Evolutionary conservation across 83 land plant species (phyloP).

Genomic region (Thuja plicata): DNA sequence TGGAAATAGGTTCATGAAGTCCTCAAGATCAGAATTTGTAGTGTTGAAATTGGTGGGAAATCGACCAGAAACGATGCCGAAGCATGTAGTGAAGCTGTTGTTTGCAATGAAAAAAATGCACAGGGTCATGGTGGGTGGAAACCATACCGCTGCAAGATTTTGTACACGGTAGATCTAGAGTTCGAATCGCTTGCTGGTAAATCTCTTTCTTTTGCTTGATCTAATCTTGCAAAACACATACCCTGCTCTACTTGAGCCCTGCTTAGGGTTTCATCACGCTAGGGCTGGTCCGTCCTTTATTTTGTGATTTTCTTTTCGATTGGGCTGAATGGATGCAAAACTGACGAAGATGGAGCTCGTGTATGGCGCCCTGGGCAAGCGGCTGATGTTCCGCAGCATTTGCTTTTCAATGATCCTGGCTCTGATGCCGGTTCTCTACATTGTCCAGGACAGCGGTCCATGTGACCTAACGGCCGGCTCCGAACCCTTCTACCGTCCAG

Average conservation of each 20-base stretch:
- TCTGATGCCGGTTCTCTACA: not conserved
- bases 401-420: not conserved
- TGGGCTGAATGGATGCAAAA: not conserved
- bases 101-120: not conserved
- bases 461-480: not conserved
- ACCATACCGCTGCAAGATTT: constrained; percentile 10
- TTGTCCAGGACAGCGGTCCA: not conserved
- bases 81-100: not conserved
- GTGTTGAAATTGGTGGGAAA: not conserved
- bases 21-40: not conserved
- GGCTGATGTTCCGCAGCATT: not conserved
- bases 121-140: constrained; percentile 5
- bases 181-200: not conserved
- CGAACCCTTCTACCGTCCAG: not conserved
- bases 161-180: not conserved
- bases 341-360: constrained; percentile 7
- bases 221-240: not conserved
- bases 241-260: not conserved
- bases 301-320: not conserved
- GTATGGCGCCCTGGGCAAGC: not conserved
- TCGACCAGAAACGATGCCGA: not conserved
- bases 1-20: not conserved
- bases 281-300: too few species aligned
- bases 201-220: constrained; percentile 8
- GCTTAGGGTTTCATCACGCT: not conserved